These are phyloP conservation scores for Spencermartinsiella ligniputridi DNA, from an alignment of 1,139 yeast genomes.

Conservation along the genomic window DNA sequence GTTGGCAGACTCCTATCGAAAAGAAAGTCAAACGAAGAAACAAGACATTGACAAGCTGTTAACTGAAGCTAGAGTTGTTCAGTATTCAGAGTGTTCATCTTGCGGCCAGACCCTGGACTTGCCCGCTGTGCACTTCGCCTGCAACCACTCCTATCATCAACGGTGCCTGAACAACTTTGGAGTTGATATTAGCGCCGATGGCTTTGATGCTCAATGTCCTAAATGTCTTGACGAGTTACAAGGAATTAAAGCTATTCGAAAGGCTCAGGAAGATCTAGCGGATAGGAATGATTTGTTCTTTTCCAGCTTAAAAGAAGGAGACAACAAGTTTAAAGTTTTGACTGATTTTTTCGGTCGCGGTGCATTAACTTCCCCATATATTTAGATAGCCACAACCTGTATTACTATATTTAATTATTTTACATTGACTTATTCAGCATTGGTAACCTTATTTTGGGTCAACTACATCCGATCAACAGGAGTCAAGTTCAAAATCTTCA, in stretches of 20 bases:
- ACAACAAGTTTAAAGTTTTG: slow-evolving; percentile 68
- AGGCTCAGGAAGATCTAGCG: slow-evolving; percentile 57
- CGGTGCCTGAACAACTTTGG: slow-evolving; percentile 52
- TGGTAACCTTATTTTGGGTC: neutral
- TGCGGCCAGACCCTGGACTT: slow-evolving; percentile 69
- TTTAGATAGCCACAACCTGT: slow-evolving; percentile 1
- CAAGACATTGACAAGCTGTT: slow-evolving; percentile 50
- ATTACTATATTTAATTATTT: neutral
- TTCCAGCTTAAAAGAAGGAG: slow-evolving; percentile 52
- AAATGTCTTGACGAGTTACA: slow-evolving; percentile 66
- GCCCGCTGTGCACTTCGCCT: slow-evolving; percentile 80
- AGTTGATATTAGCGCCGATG: slow-evolving; percentile 18
- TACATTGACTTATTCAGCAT: neutral
- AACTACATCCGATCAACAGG: slow-evolving; percentile 96
- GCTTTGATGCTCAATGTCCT: slow-evolving; percentile 51
- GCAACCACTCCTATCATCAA: slow-evolving; percentile 85
- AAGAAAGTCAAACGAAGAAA: slow-evolving; percentile 58
- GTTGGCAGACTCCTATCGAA: slow-evolving; percentile 62
- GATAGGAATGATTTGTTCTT: slow-evolving; percentile 62
- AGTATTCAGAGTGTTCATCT: slow-evolving; percentile 64
- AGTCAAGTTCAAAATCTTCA: slow-evolving; percentile 84
- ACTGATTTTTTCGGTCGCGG: slow-evolving; percentile 86
- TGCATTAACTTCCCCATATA: slow-evolving; percentile 42
- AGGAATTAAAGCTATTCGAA: slow-evolving; percentile 54
- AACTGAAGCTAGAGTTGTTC: slow-evolving; percentile 57